These are phyloP conservation scores for Brachypodium distachyon DNA, from an alignment of 202 grass and related monocot species.

Conservation along the genomic window DNA sequence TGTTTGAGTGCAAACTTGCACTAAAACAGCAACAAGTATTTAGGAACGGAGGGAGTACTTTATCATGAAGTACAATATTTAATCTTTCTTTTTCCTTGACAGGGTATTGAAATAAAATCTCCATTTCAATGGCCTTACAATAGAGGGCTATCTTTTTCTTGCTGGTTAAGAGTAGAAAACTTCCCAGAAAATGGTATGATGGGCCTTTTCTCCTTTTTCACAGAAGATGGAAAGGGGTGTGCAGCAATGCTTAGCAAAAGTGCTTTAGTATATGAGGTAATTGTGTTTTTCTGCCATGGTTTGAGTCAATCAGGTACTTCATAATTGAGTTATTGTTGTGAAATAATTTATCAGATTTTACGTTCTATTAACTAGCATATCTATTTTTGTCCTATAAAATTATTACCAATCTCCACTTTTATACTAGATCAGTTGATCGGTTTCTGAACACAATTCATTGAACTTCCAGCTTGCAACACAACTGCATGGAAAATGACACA, in stretches of 20 bases:
- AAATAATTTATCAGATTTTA: neutral
- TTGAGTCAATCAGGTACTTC: constrained; percentile 13
- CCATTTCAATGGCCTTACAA: constrained; percentile 68
- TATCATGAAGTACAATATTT: neutral
- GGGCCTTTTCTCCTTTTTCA: constrained; percentile 78
- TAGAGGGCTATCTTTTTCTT: constrained; percentile 69
- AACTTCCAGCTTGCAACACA: neutral
- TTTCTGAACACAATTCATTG: neutral
- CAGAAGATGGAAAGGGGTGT: constrained; percentile 60
- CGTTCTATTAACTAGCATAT: neutral
- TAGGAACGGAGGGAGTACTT: too few relatives aligned
- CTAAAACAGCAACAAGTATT: too few relatives aligned
- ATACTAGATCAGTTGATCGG: neutral
- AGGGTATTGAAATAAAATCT: constrained; percentile 74
- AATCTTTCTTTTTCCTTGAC: constrained; percentile 8
- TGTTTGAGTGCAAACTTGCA: too few relatives aligned
- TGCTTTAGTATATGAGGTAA: constrained; percentile 72
- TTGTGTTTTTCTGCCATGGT: neutral
- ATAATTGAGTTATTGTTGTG: neutral
- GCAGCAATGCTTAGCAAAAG: constrained; percentile 54
- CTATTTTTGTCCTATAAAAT: neutral
- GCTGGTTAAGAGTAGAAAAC: constrained; percentile 71
- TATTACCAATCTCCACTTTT: neutral
- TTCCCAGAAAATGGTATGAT: constrained; percentile 62
- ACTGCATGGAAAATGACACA: neutral